These are phyloP conservation scores for Telopea speciosissima DNA, from an alignment of 177 flowering plant species.

Conservation along the genomic window DNA sequence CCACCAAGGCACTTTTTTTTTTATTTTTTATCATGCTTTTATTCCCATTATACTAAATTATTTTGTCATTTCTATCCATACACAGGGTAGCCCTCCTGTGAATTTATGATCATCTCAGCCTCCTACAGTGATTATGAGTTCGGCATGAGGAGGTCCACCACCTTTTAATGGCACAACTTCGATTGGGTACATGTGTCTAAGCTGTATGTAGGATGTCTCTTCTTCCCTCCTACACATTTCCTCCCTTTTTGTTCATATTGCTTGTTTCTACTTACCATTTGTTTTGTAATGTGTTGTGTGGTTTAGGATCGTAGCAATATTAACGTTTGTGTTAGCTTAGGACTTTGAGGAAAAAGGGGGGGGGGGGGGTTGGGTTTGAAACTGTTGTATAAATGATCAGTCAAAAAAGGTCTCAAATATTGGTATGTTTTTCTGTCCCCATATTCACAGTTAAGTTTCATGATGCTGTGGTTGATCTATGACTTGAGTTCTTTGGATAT, in stretches of 20 bases:
- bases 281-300: neutral
- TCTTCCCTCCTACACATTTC: too few relatives aligned
- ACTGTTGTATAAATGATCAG: neutral
- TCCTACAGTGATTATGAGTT: neutral
- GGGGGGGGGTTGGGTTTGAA: neutral
- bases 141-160: neutral
- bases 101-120: slow-evolving; percentile 9
- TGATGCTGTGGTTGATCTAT: neutral
- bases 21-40: neutral
- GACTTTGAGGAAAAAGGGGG: too few relatives aligned
- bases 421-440: neutral
- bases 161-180: neutral
- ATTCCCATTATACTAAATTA: neutral
- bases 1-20: neutral
- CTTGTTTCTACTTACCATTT: neutral
- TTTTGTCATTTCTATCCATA: neutral
- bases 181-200: neutral
- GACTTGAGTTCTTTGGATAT: neutral
- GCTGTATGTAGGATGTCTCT: neutral
- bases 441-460: neutral
- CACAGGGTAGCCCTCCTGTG: slow-evolving; percentile 19
- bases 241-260: too few relatives aligned
- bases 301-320: neutral
- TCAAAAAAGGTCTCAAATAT: neutral
- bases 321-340: neutral